Conservation (phyloP, 2,329 filamentous ascomycete species). For the Aspergillus unguis region DNA sequence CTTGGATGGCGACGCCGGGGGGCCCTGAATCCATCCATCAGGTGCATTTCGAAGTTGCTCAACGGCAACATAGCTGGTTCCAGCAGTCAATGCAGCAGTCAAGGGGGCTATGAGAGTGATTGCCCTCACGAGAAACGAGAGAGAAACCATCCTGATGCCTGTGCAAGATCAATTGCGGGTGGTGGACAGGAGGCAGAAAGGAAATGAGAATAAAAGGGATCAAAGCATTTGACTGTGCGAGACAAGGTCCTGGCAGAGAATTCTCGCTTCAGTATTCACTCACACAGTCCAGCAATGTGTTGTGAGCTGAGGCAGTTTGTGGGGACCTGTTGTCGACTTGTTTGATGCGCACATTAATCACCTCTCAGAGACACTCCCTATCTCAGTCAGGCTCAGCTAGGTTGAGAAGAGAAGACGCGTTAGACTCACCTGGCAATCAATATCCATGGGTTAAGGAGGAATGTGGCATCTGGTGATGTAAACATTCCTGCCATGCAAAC, state of each 20-base stretch:
- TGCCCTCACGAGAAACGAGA: constrained; percentile 5
- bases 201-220: neutral
- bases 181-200: neutral
- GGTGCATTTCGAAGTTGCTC: constrained; percentile 32
- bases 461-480: too few relatives aligned
- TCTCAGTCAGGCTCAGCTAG: too few relatives aligned
- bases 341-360: too few relatives aligned
- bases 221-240: too few relatives aligned
- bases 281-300: too few relatives aligned
- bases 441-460: too few relatives aligned
- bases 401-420: too few relatives aligned
- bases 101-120: constrained; percentile 16
- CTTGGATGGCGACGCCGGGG: constrained; percentile 32
- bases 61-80: constrained; percentile 20
- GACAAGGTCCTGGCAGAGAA: neutral
- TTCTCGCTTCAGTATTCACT: neutral
- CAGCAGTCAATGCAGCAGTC: neutral
- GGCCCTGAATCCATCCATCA: constrained; percentile 32
- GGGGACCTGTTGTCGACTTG: too few relatives aligned
- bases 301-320: too few relatives aligned
- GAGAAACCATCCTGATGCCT: constrained; percentile 8
- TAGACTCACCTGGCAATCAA: too few relatives aligned
- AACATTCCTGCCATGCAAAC: too few relatives aligned
- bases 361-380: too few relatives aligned
- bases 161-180: neutral